Percentiles rank a stretch among this genome's conserved stretches.
phyloP scores from a whole-genome alignment of 768 basidiomycete genomes.

The Podaxis sp. region DNA sequence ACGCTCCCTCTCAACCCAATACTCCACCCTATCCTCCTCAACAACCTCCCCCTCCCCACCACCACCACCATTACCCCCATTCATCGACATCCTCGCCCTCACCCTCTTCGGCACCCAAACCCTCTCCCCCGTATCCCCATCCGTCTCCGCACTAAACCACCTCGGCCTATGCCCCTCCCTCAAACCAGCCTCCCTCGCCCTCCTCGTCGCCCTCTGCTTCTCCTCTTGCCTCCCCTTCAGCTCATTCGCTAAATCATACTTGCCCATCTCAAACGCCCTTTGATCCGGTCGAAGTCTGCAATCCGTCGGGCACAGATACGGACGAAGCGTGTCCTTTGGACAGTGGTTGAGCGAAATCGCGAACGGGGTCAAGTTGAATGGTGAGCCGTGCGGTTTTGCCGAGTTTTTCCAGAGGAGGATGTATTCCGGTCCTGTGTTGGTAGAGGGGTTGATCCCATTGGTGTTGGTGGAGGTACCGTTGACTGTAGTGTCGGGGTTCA shows the following conservation, averaged over 20 bases:
- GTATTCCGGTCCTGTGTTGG: slow-evolving; percentile 49
- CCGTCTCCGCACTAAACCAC: slow-evolving; percentile 84
- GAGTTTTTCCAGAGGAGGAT: slow-evolving; percentile 93
- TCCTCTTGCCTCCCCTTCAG: slow-evolving; percentile 84
- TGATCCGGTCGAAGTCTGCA: slow-evolving; percentile 92
- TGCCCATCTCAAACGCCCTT: slow-evolving; percentile 88
- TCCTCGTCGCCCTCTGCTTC: slow-evolving; percentile 70
- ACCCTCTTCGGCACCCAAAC: slow-evolving; percentile 75
- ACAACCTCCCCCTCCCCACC: slow-evolving; percentile 51
- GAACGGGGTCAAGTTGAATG: slow-evolving; percentile 95
- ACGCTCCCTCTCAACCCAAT: slow-evolving; percentile 18
- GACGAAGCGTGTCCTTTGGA: slow-evolving; percentile 62
- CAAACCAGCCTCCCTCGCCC: slow-evolving; percentile 71
- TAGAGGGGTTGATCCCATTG: neutral
- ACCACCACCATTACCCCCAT: slow-evolving; percentile 25
- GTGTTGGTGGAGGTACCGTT: slow-evolving; percentile 37
- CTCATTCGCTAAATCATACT: slow-evolving; percentile 80
- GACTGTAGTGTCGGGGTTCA: slow-evolving; percentile 70
- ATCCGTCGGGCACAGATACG: slow-evolving; percentile 84
- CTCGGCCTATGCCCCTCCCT: slow-evolving; percentile 73
- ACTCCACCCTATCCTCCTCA: slow-evolving; percentile 38
- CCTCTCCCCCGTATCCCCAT: slow-evolving; percentile 86
- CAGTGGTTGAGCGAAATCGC: slow-evolving; percentile 92
- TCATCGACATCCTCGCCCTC: slow-evolving; percentile 35
- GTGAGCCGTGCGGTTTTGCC: slow-evolving; percentile 68